Evolutionary conservation across 306 rosid species (phyloP), one percentile per base, ranked within the genome.

Genomic region (Sphenostylis stenocarpa): DNA sequence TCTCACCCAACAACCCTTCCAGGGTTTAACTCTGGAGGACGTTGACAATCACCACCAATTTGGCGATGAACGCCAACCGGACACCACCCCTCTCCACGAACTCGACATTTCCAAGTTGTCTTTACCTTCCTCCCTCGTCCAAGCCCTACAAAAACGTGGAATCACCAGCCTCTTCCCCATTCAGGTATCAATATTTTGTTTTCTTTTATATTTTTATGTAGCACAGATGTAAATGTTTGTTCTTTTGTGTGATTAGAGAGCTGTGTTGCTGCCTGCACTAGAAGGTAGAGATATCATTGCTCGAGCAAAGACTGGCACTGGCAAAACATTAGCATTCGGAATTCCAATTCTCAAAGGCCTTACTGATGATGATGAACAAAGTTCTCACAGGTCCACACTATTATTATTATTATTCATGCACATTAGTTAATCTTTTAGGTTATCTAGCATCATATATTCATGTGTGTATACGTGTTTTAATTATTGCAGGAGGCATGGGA

Each of bases 271-370:
- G 16, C 98, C 98, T 23, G 96, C 98, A 2, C 63, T 94, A 21
- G 93, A 91, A 85, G 97, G 98, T 28, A 85, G 86, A 64, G 98
- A 94, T 82, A 53, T 94, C 79, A 94, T 94, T 81, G 98, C 96
- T 26, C 93, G 98, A 11, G 98, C 97, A 7, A 94, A 88, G 88
- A 94, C 98, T 2, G 98, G 98, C 39, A 94, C 98, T 5, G 98
- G 98, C 43, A 94, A 94, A 88, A 94, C 98, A 8, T 81, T 94
- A 20, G 98, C 98, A 33, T 94, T 94, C 33, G 98, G 97, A 77
- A 94, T 94, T 64, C 98, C 97, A 41, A 87, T 94, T 53, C 65
- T 94, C 16, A 91, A 86, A 56, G 86, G 86, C 24, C 84, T 94
- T 14, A 86, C 86, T 20, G 5, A 20, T 6, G 97, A 85, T 24